Evolutionary conservation across 1,139 yeast species (phyloP), one percentile per base, ranked within the genome.

Genomic region (Hansenula sp.): DNA sequence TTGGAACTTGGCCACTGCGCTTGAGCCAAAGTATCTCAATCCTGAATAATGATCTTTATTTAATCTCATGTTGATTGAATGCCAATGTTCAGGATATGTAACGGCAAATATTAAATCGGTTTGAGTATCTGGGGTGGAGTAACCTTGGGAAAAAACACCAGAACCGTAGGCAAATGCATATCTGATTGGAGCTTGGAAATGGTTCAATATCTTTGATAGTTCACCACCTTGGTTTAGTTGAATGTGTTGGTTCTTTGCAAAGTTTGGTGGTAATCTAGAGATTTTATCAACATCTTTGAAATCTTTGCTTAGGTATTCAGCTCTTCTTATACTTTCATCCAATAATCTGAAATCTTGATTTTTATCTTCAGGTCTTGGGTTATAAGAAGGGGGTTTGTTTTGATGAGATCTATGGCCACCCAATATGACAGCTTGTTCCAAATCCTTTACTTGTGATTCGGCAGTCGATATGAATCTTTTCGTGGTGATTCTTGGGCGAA

Each of bases 101-200:
- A 91, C 98, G 1, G 89, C 86, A 58, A 86, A 81, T n/a, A 93
- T 86, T 64, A 93, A 67, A 60, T 94, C 99, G 12, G 89, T 76
- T 62, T 93, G 99, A 1, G 90, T 83, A 41, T 74, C 69, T 15
- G 65, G 57, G 27, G 62, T 54, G 1, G 53, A 50, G 19, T 67
- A 63, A 27, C 79, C 77, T 62, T 94, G 99, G 28, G 81, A 76
- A 55, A 94, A 86, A 0, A 94, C 96, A 4, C 96, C 97, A 9
- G 96, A 86, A 1, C 99, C 99, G 63, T 94, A 94, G 0, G 98
- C 99, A 63, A 91, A 84, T 1, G 93, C 84, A 54, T 76, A 84
- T 45, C 78, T 68, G 19, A 87, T 76, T 0, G 93, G 90, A 1
- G 90, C 84, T 40, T 77, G 66, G 60, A 88, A 87, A 36, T 74